A percentile compares a stretch with the other conserved stretches of the same genome.
phyloP scores from a whole-genome alignment of 805 yeast species.

The Pichia sporocuriosa region DNA sequence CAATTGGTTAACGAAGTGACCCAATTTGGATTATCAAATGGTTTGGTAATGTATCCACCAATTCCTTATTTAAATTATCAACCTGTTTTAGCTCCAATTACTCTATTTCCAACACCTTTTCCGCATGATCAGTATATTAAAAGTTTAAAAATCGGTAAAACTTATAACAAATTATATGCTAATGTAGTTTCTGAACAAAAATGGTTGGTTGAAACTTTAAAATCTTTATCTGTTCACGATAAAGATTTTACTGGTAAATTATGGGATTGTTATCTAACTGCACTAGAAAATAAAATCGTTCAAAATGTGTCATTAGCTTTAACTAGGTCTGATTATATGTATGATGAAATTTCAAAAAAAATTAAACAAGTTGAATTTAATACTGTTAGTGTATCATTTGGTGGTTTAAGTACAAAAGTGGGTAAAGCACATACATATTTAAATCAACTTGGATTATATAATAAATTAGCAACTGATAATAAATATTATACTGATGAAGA shows the following conservation, averaged over 20 bases:
- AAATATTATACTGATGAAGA: slow-evolving; percentile 39
- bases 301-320: slow-evolving; percentile 76
- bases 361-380: slow-evolving; percentile 95
- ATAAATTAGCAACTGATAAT: slow-evolving; percentile 31
- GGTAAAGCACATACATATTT: slow-evolving; percentile 67
- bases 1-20: slow-evolving; percentile 30
- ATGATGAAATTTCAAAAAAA: slow-evolving; percentile 40
- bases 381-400: slow-evolving; percentile 93
- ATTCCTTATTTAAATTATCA: slow-evolving; percentile 35
- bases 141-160: slow-evolving; percentile 59
- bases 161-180: slow-evolving; percentile 70
- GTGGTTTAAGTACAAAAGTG: slow-evolving; percentile 78
- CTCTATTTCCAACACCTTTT: slow-evolving; percentile 86
- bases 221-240: slow-evolving; percentile 52
- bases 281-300: slow-evolving; percentile 40
- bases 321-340: slow-evolving; percentile 86
- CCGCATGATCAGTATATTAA: slow-evolving; percentile 59
- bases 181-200: slow-evolving; percentile 49
- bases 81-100: slow-evolving; percentile 75
- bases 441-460: slow-evolving; percentile 52
- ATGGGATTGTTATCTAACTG: slow-evolving; percentile 50
- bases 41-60: slow-evolving; percentile 76
- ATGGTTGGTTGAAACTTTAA: slow-evolving; percentile 58
- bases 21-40: slow-evolving; percentile 77
- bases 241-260: slow-evolving; percentile 76